These are phyloP conservation scores for Erodium texanum DNA, from an alignment of 441 rosid genomes.

Conservation along the genomic window DNA sequence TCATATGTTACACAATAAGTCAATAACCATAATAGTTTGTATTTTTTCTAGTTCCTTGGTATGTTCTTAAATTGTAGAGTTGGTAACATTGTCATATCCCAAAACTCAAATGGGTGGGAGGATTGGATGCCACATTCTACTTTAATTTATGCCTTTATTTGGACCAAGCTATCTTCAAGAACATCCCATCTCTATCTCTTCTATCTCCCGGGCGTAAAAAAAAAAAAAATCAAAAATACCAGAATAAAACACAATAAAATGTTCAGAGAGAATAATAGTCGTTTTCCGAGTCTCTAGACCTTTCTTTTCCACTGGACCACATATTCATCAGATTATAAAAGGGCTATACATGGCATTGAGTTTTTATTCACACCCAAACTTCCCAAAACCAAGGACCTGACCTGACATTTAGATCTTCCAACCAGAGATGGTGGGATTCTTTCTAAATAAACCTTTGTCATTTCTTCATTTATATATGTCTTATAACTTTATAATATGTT, in stretches of 20 bases:
- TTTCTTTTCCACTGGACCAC: slow-evolving; percentile 43
- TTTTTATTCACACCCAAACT: too few species aligned
- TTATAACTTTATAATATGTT: not conserved
- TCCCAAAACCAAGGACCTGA: slow-evolving; percentile 7
- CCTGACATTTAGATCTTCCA: slow-evolving; percentile 8
- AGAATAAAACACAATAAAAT: too few species aligned
- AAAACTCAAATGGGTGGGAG: not conserved
- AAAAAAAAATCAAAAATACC: too few species aligned
- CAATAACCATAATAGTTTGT: too few species aligned
- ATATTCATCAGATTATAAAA: slow-evolving; percentile 25
- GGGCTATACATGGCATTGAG: too few species aligned
- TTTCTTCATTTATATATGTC: not conserved
- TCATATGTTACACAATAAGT: too few species aligned
- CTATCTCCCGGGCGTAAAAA: too few species aligned
- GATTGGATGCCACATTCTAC: not conserved
- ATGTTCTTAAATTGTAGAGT: not conserved
- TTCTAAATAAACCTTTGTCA: not conserved
- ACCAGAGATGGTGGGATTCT: slow-evolving; percentile 28
- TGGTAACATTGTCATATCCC: not conserved
- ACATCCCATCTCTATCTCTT: slow-evolving; percentile 1
- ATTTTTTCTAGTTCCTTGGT: too few species aligned
- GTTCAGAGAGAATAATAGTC: slow-evolving; percentile 23
- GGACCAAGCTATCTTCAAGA: not conserved
- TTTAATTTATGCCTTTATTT: not conserved
- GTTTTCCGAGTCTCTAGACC: slow-evolving; percentile 34